These are phyloP conservation scores for Mortierella polycephala DNA, from an alignment of 371 early-diverging fungal species.

Conservation along the genomic window DNA sequence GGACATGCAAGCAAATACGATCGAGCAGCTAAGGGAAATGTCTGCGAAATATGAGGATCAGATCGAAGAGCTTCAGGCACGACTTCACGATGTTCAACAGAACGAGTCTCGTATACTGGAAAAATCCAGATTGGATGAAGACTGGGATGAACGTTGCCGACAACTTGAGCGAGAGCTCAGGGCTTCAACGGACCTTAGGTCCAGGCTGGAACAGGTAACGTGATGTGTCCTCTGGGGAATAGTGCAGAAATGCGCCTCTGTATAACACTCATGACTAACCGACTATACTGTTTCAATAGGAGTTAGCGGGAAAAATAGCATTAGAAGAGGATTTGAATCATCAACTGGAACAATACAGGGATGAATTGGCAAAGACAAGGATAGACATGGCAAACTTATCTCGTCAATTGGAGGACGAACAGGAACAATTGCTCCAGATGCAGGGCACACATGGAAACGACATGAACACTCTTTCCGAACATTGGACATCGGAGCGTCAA, in stretches of 20 bases:
- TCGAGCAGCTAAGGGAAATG: conserved; percentile 22
- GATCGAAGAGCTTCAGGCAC: conserved; percentile 28
- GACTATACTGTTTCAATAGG: conserved; percentile 8
- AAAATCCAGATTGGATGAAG: conserved; percentile 32
- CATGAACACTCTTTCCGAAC: conserved; percentile 45
- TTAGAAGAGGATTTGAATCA: conserved; percentile 25
- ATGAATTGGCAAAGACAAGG: conserved; percentile 32
- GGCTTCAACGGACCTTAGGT: conserved; percentile 20
- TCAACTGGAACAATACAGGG: conserved; percentile 37
- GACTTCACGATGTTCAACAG: conserved; percentile 23
- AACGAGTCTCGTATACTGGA: conserved; percentile 37
- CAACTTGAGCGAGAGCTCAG: conserved; percentile 41
- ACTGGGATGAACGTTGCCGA: conserved; percentile 32
- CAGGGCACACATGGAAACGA: conserved; percentile 37
- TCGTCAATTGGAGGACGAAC: conserved; percentile 30
- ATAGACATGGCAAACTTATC: conserved; percentile 29
- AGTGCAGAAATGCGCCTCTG: no score
- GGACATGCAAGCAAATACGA: conserved; percentile 20
- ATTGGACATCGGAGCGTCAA: conserved; percentile 50
- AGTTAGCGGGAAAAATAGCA: conserved; percentile 29
- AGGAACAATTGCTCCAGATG: conserved; percentile 21
- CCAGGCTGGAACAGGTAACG: conserved; percentile 29
- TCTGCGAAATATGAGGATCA: conserved; percentile 28
- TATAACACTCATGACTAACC: no score
- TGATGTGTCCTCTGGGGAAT: neutral